phyloP scores from a whole-genome alignment of 176 grass and related monocot genomes.

The Urochloa ruziziensis region DNA sequence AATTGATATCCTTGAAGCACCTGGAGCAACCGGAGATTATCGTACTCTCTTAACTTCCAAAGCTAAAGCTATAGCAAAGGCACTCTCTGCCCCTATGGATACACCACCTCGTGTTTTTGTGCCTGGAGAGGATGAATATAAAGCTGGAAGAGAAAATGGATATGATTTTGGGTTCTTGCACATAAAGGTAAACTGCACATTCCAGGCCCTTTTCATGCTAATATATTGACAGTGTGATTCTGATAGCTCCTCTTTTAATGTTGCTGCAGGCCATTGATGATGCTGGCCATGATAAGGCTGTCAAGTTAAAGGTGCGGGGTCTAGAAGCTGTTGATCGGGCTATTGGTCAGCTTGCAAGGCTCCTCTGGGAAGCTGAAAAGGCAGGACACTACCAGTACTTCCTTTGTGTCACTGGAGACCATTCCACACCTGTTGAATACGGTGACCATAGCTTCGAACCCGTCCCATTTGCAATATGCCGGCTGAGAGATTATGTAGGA shows the following conservation, averaged over 20 bases:
- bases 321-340: constrained; percentile 87
- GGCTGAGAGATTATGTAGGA: constrained; percentile 62
- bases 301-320: constrained; percentile 71
- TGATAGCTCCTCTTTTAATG: constrained; percentile 3
- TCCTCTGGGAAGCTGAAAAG: constrained; percentile 83
- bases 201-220: neutral
- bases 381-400: constrained; percentile 66
- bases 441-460: constrained; percentile 94
- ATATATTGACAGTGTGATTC: constrained; percentile 1
- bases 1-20: constrained; percentile 95
- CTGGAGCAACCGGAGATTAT: constrained; percentile 96
- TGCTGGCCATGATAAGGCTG: constrained; percentile 92
- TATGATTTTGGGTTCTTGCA: constrained; percentile 99
- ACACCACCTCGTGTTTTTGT: constrained; percentile 72
- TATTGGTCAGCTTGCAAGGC: constrained; percentile 71
- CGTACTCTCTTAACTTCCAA: constrained; percentile 89
- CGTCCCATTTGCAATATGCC: constrained; percentile 69
- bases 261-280: constrained; percentile 81
- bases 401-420: constrained; percentile 87
- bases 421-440: constrained; percentile 93
- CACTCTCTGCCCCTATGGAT: constrained; percentile 67
- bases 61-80: constrained; percentile 82
- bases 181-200: constrained; percentile 64
- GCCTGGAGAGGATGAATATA: constrained; percentile 78
- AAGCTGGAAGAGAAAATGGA: constrained; percentile 53